These are phyloP conservation scores for Ramularia collo-cygni DNA, from an alignment of 2,329 filamentous ascomycete species.

Conservation along the genomic window DNA sequence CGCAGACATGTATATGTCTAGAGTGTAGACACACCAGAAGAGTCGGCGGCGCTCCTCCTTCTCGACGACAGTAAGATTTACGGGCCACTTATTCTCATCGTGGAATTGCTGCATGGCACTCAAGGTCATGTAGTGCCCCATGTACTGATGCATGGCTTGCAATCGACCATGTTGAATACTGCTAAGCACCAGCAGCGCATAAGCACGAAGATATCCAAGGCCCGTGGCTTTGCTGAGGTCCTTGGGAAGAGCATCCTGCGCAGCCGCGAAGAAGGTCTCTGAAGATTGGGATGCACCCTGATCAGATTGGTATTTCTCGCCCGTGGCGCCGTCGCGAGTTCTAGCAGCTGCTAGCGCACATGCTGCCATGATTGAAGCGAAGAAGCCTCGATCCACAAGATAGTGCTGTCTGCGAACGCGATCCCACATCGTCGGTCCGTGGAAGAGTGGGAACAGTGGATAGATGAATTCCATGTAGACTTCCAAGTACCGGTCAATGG, in stretches of 20 bases:
- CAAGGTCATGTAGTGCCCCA: conserved; percentile 46
- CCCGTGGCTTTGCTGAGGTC: conserved; percentile 32
- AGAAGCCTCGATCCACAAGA: conserved; percentile 37
- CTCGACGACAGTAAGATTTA: conserved; percentile 39
- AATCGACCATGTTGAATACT: conserved; percentile 48
- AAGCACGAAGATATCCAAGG: conserved; percentile 40
- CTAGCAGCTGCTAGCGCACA: conserved; percentile 46
- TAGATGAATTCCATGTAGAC: conserved; percentile 50
- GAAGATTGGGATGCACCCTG: conserved; percentile 26
- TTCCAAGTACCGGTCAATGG: conserved; percentile 37
- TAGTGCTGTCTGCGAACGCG: conserved; percentile 40
- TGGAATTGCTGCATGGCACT: conserved; percentile 45
- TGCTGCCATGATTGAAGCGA: conserved; percentile 46
- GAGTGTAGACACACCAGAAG: conserved; percentile 53
- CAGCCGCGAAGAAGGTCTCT: conserved; percentile 41
- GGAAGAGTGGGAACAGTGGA: conserved; percentile 48
- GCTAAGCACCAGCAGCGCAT: conserved; percentile 44
- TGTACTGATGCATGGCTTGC: conserved; percentile 44
- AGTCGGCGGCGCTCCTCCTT: conserved; percentile 44
- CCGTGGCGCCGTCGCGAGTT: conserved; percentile 45
- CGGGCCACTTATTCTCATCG: conserved; percentile 49
- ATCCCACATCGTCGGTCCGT: conserved; percentile 39
- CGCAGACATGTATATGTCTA: conserved; percentile 49
- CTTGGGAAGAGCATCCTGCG: conserved; percentile 34
- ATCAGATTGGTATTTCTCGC: conserved; percentile 23